Base-by-base conservation (phyloP, 306 rosid species). In the Dryas octopetala region DNA sequence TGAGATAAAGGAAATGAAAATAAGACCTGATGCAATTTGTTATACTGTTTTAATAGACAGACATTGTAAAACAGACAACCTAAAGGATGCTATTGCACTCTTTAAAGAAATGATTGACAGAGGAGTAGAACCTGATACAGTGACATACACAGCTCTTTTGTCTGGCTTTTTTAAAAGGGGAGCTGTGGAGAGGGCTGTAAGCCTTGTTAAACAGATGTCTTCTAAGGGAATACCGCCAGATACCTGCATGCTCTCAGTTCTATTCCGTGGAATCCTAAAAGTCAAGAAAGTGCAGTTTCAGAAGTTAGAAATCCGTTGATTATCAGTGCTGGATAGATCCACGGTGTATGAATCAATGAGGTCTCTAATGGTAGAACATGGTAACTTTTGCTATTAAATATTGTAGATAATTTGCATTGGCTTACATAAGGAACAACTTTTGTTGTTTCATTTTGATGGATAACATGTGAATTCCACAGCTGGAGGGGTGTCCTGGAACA, bases 11-110 rank as follows among this genome's bases (percentile, higher is more conserved):
- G 85, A 84, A 71, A 74, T 66, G 89, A 70, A 83, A 77, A 67
- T 89, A 71, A 86, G 58, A 80, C 93, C 88, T 2, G 90, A 93
- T 79, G 86, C 82, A 58, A 85, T 88, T 76, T 79, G 79, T 74
- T 93, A 84, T 81, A 91, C 98, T 70, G 91, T 91, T 79, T 74
- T 93, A 82, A 84, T 89, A 73, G 96, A 91, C 75, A 83, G 83
- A 58, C 75, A 79, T 28, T 70, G 89, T 73, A 88, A 88, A 85
- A 59, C 73, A 58, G 80, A 83, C 66, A 86, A 81, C 80, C 77
- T 81, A 78, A 78, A 70, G 77, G 84, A 84, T 60, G 98, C 93
- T 68, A 5, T 86, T 63, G 47, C 53, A 43, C 88, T 91, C 67
- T 87, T 80, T 70, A 79, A 88, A 49, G 78, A 86, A 75, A 91